Evolutionary conservation across 176 grass and related monocot species (phyloP).

Genomic region (Avena atlantica): DNA sequence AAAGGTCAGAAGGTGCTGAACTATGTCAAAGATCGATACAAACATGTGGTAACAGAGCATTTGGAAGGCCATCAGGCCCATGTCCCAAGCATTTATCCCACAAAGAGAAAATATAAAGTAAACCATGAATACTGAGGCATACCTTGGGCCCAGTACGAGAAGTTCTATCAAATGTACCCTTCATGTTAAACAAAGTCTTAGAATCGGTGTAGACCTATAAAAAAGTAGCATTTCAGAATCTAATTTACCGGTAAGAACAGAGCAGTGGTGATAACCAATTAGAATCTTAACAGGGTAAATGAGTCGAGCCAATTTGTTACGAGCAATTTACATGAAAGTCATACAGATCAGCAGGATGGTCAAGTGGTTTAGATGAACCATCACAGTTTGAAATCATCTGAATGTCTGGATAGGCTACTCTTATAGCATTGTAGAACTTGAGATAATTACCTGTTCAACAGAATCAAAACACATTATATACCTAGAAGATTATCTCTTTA

Average conservation of each 20-base stretch:
- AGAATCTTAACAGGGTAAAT: conserved; percentile 10
- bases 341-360: conserved; percentile 86
- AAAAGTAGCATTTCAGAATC: conserved; percentile 20
- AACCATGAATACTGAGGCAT: conserved; percentile 4
- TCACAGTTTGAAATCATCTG: conserved; percentile 87
- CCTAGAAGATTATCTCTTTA: neutral
- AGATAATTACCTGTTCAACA: conserved; percentile 66
- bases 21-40: neutral
- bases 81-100: conserved; percentile 17
- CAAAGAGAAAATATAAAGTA: neutral
- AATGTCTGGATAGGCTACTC: conserved; percentile 73
- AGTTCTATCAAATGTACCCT: conserved; percentile 52
- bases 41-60: neutral
- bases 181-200: conserved; percentile 60
- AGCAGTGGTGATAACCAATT: neutral
- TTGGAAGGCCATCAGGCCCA: neutral
- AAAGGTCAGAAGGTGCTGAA: neutral
- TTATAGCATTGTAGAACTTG: conserved; percentile 77
- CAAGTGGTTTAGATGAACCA: conserved; percentile 57
- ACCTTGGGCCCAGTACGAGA: conserved; percentile 76
- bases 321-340: conserved; percentile 72
- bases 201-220: conserved; percentile 67
- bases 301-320: neutral
- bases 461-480: conserved; percentile 20
- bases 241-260: neutral